These are phyloP conservation scores for Tilletia setariae DNA, from an alignment of 1,284 basidiomycete species.

Conservation along the genomic window DNA sequence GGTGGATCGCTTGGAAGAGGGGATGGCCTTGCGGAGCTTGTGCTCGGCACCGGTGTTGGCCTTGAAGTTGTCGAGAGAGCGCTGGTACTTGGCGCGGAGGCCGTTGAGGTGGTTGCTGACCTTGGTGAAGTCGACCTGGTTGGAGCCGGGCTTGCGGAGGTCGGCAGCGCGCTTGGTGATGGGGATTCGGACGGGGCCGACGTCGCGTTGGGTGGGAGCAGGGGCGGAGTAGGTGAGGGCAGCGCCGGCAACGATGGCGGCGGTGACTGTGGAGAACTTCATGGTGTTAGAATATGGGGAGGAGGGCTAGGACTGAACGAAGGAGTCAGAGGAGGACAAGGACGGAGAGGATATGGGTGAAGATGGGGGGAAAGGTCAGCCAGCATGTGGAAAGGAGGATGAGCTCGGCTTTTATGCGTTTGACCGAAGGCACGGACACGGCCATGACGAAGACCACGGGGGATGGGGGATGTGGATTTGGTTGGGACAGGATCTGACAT, in stretches of 20 bases:
- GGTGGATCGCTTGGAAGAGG: constrained; percentile 19
- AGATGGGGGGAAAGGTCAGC: constrained; percentile 12
- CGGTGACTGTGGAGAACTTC: constrained; percentile 42
- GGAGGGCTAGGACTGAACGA: neutral
- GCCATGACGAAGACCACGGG: no score
- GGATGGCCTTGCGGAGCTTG: constrained; percentile 19
- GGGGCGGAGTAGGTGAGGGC: constrained; percentile 33
- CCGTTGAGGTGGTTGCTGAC: constrained; percentile 30
- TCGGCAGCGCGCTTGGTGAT: constrained; percentile 30
- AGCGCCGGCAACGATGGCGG: constrained; percentile 35
- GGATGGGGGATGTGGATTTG: no score
- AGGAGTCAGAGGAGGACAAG: neutral
- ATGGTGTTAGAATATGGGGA: constrained; percentile 21
- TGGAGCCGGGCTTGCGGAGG: constrained; percentile 25
- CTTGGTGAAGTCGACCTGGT: constrained; percentile 39
- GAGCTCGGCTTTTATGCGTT: neutral
- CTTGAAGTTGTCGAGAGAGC: constrained; percentile 35
- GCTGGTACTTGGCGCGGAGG: constrained; percentile 36
- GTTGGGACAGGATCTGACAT: no score
- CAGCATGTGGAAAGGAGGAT: neutral
- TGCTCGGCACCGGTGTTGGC: constrained; percentile 42
- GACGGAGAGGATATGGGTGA: neutral
- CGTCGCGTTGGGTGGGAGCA: constrained; percentile 22
- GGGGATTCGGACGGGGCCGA: constrained; percentile 31
- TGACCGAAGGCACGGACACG: neutral